Percentiles rank a stretch among this genome's conserved stretches.
phyloP scores from a whole-genome alignment of 2,329 filamentous ascomycete genomes.

The Stylonectria norvegica region DNA sequence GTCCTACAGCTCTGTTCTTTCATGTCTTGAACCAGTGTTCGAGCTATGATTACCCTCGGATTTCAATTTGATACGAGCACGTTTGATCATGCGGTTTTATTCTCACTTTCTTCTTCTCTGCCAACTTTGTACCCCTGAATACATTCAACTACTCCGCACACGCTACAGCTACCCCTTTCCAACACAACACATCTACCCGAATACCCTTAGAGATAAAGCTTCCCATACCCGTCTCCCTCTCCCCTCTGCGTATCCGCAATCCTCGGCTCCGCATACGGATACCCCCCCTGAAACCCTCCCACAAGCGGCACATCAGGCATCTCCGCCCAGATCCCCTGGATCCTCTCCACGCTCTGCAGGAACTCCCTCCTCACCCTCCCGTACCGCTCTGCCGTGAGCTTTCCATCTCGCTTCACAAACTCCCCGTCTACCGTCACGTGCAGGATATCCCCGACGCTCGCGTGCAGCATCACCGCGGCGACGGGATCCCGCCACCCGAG shows the following conservation, averaged over 20 bases:
- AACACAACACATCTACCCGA: too few relatives aligned
- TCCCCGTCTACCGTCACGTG: constrained; percentile 49
- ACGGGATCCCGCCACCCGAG: constrained; percentile 55
- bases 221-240: constrained; percentile 6
- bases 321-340: constrained; percentile 27
- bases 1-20: too few relatives aligned
- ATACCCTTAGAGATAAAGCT: constrained; percentile 3
- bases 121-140: too few relatives aligned
- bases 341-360: constrained; percentile 30
- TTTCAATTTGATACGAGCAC: too few relatives aligned
- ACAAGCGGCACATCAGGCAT: constrained; percentile 26
- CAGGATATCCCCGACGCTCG: constrained; percentile 49
- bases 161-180: too few relatives aligned
- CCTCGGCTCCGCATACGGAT: not conserved
- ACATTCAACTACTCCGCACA: too few relatives aligned
- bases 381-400: constrained; percentile 31
- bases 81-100: too few relatives aligned
- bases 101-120: too few relatives aligned
- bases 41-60: too few relatives aligned
- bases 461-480: constrained; percentile 54
- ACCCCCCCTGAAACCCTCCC: constrained; percentile 18
- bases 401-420: constrained; percentile 45
- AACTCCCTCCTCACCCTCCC: constrained; percentile 30
- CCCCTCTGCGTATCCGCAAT: constrained; percentile 4
- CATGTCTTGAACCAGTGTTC: too few relatives aligned